Evolutionary conservation across 2,329 filamentous ascomycete species (phyloP).

Genomic region (Aureobasidium sp.): DNA sequence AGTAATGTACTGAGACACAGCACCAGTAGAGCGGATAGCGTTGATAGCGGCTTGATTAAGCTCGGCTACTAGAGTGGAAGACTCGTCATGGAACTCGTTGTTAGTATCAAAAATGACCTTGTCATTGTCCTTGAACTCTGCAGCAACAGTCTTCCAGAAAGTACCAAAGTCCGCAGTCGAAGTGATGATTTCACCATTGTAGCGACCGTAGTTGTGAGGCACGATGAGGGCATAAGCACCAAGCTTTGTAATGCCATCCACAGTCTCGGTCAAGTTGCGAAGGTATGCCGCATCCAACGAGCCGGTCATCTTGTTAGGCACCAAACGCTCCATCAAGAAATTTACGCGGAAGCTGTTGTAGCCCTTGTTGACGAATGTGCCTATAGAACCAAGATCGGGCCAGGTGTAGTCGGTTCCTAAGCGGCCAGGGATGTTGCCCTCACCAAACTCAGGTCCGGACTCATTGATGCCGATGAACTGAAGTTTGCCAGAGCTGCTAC

Average conservation of each 20-base stretch:
- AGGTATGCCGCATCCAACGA: slow-evolving; percentile 34
- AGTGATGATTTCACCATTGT: slow-evolving; percentile 36
- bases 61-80: slow-evolving; percentile 33
- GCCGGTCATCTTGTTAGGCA: slow-evolving; percentile 40
- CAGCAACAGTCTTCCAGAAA: slow-evolving; percentile 36
- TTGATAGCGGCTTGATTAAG: slow-evolving; percentile 41
- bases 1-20: slow-evolving; percentile 48
- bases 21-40: slow-evolving; percentile 35
- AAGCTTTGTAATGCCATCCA: slow-evolving; percentile 40
- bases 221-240: slow-evolving; percentile 40
- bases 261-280: slow-evolving; percentile 31
- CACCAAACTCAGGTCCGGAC: slow-evolving; percentile 57
- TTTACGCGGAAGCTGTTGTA: slow-evolving; percentile 51
- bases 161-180: slow-evolving; percentile 32
- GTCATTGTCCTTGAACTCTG: slow-evolving; percentile 30
- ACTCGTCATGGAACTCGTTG: slow-evolving; percentile 40
- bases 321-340: slow-evolving; percentile 51
- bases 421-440: slow-evolving; percentile 46
- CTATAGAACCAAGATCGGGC: slow-evolving; percentile 42
- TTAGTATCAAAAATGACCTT: slow-evolving; percentile 40
- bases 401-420: slow-evolving; percentile 55
- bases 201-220: slow-evolving; percentile 45
- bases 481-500: slow-evolving; percentile 17
- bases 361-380: slow-evolving; percentile 43
- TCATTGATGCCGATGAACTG: slow-evolving; percentile 42